A percentile compares a stretch with the other conserved stretches of the same genome.
Evolutionary conservation across 257 asterid genomes (phyloP).

Genomic region (Solanum clarkiae): DNA sequence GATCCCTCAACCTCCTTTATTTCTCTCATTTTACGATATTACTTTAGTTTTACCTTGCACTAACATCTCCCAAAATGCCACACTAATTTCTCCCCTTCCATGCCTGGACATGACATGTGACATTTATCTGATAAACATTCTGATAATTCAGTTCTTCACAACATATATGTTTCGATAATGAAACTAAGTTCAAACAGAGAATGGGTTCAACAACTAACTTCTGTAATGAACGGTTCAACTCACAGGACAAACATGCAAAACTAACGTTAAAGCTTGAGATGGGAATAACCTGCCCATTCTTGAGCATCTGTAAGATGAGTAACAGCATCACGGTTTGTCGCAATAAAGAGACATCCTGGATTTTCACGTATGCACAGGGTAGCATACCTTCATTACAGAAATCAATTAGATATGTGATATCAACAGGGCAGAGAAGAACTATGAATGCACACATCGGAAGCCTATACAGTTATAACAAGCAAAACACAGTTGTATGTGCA

Average conservation of each 20-base stretch:
- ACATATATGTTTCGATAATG: background rate
- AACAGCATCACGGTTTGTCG: slow-evolving; percentile 96
- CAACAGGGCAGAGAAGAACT: background rate
- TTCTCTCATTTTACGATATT: too few relatives aligned
- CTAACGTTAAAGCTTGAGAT: background rate
- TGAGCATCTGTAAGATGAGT: slow-evolving; percentile 99
- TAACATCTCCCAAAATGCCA: too few relatives aligned
- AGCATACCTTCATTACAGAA: slow-evolving; percentile 59
- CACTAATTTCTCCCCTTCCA: too few relatives aligned
- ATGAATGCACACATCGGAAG: background rate
- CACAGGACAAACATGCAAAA: background rate
- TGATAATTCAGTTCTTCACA: too few relatives aligned
- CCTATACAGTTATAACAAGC: background rate
- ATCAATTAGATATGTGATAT: background rate
- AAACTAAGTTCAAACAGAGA: background rate
- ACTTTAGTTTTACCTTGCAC: too few relatives aligned
- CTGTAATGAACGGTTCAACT: background rate
- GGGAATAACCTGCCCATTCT: slow-evolving; percentile 94
- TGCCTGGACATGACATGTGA: too few relatives aligned
- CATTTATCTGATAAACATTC: too few relatives aligned
- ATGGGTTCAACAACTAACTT: background rate
- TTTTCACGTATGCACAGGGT: slow-evolving; percentile 95
- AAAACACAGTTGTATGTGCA: background rate
- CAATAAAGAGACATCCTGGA: slow-evolving; percentile 94
- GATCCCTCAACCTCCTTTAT: too few relatives aligned